Conservation (phyloP, 805 yeast species). For the Saturnispora zaruensis region DNA sequence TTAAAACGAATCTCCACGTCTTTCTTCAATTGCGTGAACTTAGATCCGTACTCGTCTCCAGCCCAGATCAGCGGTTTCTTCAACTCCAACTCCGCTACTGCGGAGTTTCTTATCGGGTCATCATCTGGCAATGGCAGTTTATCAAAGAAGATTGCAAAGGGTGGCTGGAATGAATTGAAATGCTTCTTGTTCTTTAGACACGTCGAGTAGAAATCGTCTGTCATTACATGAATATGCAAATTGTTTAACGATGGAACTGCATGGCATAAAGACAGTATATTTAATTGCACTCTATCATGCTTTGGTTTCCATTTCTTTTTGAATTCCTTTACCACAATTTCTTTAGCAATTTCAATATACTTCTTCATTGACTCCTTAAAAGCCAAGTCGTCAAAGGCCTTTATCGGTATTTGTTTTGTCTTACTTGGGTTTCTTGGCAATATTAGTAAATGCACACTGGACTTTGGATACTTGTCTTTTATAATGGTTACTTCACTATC, state of each 20-base stretch:
- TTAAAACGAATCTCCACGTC: background rate
- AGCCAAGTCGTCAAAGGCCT: conserved; percentile 34
- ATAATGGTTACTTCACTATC: conserved; percentile 51
- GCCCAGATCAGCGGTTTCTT: conserved; percentile 34
- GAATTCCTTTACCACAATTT: conserved; percentile 14
- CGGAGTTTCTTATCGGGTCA: conserved; percentile 29
- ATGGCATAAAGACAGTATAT: conserved; percentile 56
- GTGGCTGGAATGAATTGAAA: conserved; percentile 61
- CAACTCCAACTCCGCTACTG: conserved; percentile 27
- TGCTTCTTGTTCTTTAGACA: conserved; percentile 54
- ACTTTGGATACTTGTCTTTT: conserved; percentile 55
- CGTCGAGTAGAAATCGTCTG: conserved; percentile 50
- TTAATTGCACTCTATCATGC: conserved; percentile 16
- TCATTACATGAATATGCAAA: conserved; percentile 65
- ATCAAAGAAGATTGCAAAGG: conserved; percentile 52
- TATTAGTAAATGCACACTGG: conserved; percentile 50
- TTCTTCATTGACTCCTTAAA: conserved; percentile 24
- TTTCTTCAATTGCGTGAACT: background rate
- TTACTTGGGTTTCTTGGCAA: conserved; percentile 41
- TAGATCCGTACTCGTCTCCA: conserved; percentile 13
- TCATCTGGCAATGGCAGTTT: conserved; percentile 36
- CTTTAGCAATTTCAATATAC: conserved; percentile 33
- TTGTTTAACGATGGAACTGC: conserved; percentile 61
- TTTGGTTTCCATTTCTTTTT: conserved; percentile 10
- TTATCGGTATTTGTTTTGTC: conserved; percentile 43